Base-by-base conservation (phyloP, 345 rosid genomes). In the Adansonia digitata region DNA sequence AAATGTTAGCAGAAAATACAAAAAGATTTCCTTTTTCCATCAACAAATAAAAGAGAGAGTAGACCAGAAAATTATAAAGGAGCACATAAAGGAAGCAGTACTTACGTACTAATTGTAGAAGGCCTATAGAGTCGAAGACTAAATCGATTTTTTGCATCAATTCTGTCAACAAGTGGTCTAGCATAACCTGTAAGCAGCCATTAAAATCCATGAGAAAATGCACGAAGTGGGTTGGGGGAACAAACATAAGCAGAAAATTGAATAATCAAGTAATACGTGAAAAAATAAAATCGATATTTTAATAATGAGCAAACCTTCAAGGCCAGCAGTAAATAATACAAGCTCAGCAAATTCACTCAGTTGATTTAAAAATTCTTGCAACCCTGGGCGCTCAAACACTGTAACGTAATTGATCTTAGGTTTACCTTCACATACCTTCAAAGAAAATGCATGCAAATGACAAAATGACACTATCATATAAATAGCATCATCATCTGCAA, bases 91-190 rank as follows among this genome's bases (percentile, higher is more conserved):
- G 48, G 74, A 52, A 68, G 57, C 63, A 78, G 39, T 35, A 75
- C 94, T 88, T 86, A 96, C 99, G 98, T 96, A 86, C 92, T 89
- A 78, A 72, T 88, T 76, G 99, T 96, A 57, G 98, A 93, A 79
- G 99, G 97, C 72, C 99, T 90, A 82, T 96, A 96, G 69, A 96
- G 97, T 63, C 99, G 86, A 77, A 75, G 83, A 71, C 87, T 78
- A 46, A 96, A 94, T 62, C 79, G 81, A 60, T 91, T 93, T 79
- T 88, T 87, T 5, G 55, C 80, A 80, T 95, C 98, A 74, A 95
- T 90, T 52, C 81, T 86, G 79, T 95, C 99, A 79, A 96, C 94
- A 56, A 96, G 97, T 0, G 99, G 99, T 75, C 90, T 88, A 29
- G 98, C 99, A 83, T 95, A 95, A 52, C 97, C 98, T 93, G 89